Percentiles rank a stretch among this genome's conserved stretches.
Conservation (phyloP, 1,284 basidiomycete genomes). For the Mycosarcoma maydis region DNA sequence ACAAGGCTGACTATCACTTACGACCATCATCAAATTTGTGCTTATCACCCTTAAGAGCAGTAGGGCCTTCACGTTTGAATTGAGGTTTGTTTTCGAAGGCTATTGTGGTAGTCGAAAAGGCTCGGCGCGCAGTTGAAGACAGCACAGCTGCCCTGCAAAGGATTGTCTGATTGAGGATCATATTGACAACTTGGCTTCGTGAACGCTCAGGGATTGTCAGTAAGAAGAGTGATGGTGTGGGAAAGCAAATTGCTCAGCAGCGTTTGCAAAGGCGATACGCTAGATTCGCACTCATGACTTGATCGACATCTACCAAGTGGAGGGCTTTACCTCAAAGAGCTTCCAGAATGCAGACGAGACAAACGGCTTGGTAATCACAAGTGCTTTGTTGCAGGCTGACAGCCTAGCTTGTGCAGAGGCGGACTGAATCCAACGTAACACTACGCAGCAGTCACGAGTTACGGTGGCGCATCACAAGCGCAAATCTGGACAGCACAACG, state of each 20-base stretch:
- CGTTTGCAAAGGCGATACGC: too few relatives aligned
- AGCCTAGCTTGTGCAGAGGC: neutral
- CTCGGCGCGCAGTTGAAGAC: conserved; percentile 7
- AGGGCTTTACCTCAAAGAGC: neutral
- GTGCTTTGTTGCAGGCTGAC: too few relatives aligned
- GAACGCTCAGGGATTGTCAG: too few relatives aligned
- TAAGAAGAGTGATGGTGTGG: too few relatives aligned
- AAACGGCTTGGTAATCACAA: neutral
- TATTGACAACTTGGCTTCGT: too few relatives aligned
- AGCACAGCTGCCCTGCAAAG: conserved; percentile 12
- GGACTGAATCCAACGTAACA: too few relatives aligned
- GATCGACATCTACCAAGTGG: neutral
- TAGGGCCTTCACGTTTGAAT: conserved; percentile 39
- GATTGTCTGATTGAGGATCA: conserved; percentile 16
- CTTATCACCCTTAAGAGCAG: conserved; percentile 30
- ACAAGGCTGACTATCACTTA: conserved; percentile 23
- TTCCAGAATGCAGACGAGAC: neutral
- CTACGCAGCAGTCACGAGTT: neutral
- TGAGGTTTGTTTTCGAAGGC: conserved; percentile 19
- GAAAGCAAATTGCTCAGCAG: too few relatives aligned
- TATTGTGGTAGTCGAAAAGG: conserved; percentile 9
- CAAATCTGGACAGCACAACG: neutral
- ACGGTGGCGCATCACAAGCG: neutral
- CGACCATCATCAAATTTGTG: conserved; percentile 40
- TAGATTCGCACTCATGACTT: too few relatives aligned